phyloP scores from a whole-genome alignment of 441 rosid genomes.

The Theobroma grandiflorum region DNA sequence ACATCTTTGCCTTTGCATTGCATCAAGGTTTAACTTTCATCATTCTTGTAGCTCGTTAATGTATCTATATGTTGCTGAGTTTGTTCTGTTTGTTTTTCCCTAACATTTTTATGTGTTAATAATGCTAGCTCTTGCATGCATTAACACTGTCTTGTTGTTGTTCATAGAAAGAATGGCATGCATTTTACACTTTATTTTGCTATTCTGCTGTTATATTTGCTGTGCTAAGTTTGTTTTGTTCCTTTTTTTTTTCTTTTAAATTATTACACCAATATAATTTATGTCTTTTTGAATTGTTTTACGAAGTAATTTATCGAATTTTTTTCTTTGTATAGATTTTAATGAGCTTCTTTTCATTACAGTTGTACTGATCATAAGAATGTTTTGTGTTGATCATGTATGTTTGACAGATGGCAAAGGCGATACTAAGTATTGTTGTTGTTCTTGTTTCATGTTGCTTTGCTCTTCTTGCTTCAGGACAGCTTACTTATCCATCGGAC shows the following conservation, averaged over 20 bases:
- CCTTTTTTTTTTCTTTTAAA: neutral
- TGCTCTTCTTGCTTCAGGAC: conserved; percentile 29
- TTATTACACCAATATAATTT: neutral
- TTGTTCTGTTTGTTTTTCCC: neutral
- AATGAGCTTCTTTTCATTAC: neutral
- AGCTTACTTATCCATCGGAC: conserved; percentile 33
- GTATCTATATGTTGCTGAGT: neutral
- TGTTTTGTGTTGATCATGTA: neutral
- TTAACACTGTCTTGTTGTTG: neutral
- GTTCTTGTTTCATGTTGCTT: conserved; percentile 27
- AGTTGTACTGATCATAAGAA: neutral
- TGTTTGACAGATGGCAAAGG: conserved; percentile 16
- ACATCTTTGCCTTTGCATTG: neutral
- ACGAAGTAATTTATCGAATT: neutral
- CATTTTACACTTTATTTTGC: neutral
- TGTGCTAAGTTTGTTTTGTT: neutral
- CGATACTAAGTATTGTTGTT: neutral
- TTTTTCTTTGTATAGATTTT: neutral
- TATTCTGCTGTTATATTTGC: neutral
- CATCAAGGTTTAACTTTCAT: neutral
- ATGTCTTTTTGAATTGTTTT: neutral
- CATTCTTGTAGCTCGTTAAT: neutral
- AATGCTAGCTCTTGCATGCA: neutral
- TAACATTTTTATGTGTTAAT: neutral
- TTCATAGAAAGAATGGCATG: neutral